A percentile compares a stretch with the other conserved stretches of the same genome.
Evolutionary conservation across 2,329 filamentous ascomycete species (phyloP).

Genomic region (Claviceps africana): DNA sequence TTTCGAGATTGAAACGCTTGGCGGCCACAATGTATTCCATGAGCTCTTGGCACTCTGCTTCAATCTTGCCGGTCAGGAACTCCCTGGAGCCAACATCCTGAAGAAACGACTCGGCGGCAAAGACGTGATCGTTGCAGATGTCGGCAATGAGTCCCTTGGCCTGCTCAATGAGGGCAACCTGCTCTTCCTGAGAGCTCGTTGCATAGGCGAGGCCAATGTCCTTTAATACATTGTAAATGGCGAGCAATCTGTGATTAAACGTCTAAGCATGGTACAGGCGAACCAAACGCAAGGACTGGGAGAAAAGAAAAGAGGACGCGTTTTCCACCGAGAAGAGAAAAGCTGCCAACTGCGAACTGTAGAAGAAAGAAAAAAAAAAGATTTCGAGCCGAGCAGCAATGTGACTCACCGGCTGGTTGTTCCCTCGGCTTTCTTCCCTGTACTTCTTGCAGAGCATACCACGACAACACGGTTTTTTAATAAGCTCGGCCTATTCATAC

Average conservation of each 20-base stretch:
- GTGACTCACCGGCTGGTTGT: conserved; percentile 82
- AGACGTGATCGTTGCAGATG: conserved; percentile 70
- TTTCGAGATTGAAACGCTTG: conserved; percentile 56
- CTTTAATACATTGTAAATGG: conserved; percentile 44
- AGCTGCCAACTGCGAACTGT: too few species aligned
- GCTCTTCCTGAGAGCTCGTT: conserved; percentile 36
- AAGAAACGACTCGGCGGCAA: conserved; percentile 53
- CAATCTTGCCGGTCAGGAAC: conserved; percentile 51
- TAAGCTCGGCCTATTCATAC: conserved; percentile 29
- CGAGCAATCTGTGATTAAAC: conserved; percentile 32
- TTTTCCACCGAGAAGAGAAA: too few species aligned
- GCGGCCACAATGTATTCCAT: conserved; percentile 56
- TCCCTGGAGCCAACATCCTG: conserved; percentile 40
- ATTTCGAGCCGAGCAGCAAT: not conserved
- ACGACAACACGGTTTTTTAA: conserved; percentile 66
- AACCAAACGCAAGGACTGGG: too few species aligned
- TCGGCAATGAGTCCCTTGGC: conserved; percentile 65
- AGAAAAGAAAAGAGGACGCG: too few species aligned
- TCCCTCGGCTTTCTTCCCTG: conserved; percentile 83
- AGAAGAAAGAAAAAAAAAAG: not conserved
- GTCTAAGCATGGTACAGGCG: not conserved
- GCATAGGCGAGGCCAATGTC: conserved; percentile 32
- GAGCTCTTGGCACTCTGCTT: conserved; percentile 67
- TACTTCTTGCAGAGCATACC: conserved; percentile 90
- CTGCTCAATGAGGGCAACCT: conserved; percentile 41